These are phyloP conservation scores for Penicillium griseofulvum DNA, from an alignment of 2,329 filamentous ascomycete genomes.

Conservation along the genomic window DNA sequence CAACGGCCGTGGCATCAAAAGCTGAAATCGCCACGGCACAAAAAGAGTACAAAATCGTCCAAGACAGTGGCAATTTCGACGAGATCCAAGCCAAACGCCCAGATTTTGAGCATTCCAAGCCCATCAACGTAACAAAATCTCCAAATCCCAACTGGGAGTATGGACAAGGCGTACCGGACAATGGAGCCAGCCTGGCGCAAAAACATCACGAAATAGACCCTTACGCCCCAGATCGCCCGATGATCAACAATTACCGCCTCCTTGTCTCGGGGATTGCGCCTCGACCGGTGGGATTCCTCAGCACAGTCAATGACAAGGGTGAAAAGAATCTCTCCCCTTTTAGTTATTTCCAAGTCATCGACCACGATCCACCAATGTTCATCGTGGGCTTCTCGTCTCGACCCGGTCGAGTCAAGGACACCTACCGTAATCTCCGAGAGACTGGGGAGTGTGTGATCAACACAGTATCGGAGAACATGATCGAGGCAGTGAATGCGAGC, in stretches of 20 bases:
- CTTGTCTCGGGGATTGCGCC: slow-evolving; percentile 78
- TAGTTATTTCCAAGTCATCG: slow-evolving; percentile 75
- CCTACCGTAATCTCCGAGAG: slow-evolving; percentile 67
- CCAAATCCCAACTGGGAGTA: slow-evolving; percentile 34
- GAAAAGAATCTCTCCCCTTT: slow-evolving; percentile 75
- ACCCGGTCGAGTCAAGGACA: slow-evolving; percentile 66
- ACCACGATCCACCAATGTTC: slow-evolving; percentile 82
- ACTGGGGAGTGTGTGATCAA: slow-evolving; percentile 77
- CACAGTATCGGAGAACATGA: slow-evolving; percentile 75
- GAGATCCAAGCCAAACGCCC: slow-evolving; percentile 35
- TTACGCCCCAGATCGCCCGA: slow-evolving; percentile 63
- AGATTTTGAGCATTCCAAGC: slow-evolving; percentile 30
- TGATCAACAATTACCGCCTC: slow-evolving; percentile 80
- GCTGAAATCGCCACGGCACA: slow-evolving; percentile 3
- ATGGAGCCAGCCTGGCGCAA: slow-evolving; percentile 9
- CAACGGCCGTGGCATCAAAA: background rate
- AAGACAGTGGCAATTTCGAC: slow-evolving; percentile 24
- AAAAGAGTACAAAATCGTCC: slow-evolving; percentile 21
- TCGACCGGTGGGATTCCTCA: slow-evolving; percentile 68
- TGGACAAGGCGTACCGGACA: slow-evolving; percentile 19
- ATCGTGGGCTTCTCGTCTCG: slow-evolving; percentile 60
- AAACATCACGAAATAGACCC: slow-evolving; percentile 69
- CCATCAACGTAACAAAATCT: slow-evolving; percentile 37
- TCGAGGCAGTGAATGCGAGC: slow-evolving; percentile 81
- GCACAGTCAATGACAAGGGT: slow-evolving; percentile 61